Percentiles rank a stretch among this genome's conserved stretches.
These are phyloP conservation scores for Exophiala phaeomuriformis DNA, from an alignment of 2,329 filamentous ascomycete genomes.

Conservation along the genomic window DNA sequence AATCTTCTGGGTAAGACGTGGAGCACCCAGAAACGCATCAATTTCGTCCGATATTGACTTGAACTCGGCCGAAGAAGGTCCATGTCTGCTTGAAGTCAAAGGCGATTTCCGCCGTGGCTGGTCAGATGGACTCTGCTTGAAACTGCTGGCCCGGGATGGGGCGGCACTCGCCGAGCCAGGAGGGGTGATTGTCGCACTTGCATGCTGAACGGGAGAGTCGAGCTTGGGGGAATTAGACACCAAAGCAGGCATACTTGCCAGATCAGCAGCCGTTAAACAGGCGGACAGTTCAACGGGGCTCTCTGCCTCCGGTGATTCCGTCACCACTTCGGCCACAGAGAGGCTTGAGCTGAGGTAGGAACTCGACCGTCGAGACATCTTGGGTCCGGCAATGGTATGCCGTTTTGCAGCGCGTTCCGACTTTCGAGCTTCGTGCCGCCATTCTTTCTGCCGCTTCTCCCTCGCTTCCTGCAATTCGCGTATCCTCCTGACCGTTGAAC, in stretches of 20 bases:
- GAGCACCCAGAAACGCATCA: conserved; percentile 72
- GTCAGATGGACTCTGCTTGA: conserved; percentile 7
- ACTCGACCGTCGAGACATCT: conserved; percentile 17
- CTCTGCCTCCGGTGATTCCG: conserved; percentile 21
- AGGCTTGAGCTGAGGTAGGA: conserved; percentile 22
- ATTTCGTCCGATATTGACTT: conserved; percentile 89
- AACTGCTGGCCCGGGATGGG: conserved; percentile 13
- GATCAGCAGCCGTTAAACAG: conserved; percentile 14
- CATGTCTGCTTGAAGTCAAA: conserved; percentile 6
- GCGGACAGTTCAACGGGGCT: conserved; percentile 16
- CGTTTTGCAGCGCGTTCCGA: conserved; percentile 23
- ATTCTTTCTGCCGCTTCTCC: conserved; percentile 35
- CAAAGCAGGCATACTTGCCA: conserved; percentile 22
- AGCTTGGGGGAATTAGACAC: conserved; percentile 3
- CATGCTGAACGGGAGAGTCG: conserved; percentile 1
- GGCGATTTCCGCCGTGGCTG: conserved; percentile 14
- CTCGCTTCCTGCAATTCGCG: conserved; percentile 52
- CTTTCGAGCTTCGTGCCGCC: conserved; percentile 26
- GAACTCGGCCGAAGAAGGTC: conserved; percentile 46
- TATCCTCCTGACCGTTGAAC: conserved; percentile 52
- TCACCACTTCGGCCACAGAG: conserved; percentile 23
- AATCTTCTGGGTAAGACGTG: conserved; percentile 81
- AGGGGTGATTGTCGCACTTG: not conserved
- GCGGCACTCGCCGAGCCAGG: conserved; percentile 8
- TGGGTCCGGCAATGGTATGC: conserved; percentile 20